These are phyloP conservation scores for Candida glaebosa DNA, from an alignment of 805 yeast genomes.

Conservation along the genomic window DNA sequence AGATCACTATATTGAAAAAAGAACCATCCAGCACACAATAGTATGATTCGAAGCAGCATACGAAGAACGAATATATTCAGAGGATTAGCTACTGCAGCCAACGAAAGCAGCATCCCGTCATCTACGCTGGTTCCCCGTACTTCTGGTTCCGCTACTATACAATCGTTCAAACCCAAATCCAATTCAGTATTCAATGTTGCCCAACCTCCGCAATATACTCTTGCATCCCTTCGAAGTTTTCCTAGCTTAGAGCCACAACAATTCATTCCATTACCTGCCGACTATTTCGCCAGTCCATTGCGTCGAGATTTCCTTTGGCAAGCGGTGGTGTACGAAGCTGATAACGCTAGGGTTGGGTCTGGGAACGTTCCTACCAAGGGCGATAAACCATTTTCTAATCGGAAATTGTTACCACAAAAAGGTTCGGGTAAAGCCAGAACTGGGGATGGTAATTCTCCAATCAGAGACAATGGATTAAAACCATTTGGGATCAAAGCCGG, in stretches of 20 bases:
- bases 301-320: constrained; percentile 93
- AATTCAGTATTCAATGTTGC: constrained; percentile 19
- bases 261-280: constrained; percentile 70
- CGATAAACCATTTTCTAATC: constrained; percentile 80
- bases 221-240: constrained; percentile 75
- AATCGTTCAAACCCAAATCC: too few relatives aligned
- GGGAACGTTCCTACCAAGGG: constrained; percentile 83
- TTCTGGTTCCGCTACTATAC: too few relatives aligned
- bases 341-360: constrained; percentile 84
- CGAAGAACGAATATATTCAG: not conserved
- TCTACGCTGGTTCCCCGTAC: too few relatives aligned
- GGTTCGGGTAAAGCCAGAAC: constrained; percentile 94
- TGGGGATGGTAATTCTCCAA: constrained; percentile 95
- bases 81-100: constrained; percentile 1
- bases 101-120: not conserved
- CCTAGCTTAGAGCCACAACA: constrained; percentile 87
- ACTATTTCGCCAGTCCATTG: constrained; percentile 57
- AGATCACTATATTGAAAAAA: too few relatives aligned
- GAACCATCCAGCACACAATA: not conserved
- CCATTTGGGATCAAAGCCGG: constrained; percentile 91
- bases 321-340: constrained; percentile 91
- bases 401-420: constrained; percentile 83
- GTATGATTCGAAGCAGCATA: not conserved
- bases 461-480: constrained; percentile 81
- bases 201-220: constrained; percentile 64